Conservation (phyloP, 2,329 filamentous ascomycete genomes). For the Colletotrichum sp. region DNA sequence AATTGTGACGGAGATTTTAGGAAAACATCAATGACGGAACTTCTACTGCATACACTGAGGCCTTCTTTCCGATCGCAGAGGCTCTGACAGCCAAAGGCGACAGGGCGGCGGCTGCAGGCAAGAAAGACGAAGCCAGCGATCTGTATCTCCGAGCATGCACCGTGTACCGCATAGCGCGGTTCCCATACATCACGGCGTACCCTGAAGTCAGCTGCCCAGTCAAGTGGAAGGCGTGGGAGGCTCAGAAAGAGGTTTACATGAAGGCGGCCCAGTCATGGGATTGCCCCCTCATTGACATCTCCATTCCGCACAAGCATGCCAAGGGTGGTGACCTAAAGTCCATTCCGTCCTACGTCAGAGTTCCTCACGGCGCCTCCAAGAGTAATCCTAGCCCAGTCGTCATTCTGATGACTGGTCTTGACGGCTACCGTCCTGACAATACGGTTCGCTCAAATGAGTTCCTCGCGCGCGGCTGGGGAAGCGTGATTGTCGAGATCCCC, state of each 20-base stretch:
- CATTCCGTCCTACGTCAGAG: slow-evolving; percentile 70
- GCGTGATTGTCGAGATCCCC: slow-evolving; percentile 61
- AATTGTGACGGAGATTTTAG: slow-evolving; percentile 25
- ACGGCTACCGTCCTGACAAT: slow-evolving; percentile 69
- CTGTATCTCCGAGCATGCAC: slow-evolving; percentile 74
- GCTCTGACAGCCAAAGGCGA: slow-evolving; percentile 59
- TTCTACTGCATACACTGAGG: slow-evolving; percentile 66
- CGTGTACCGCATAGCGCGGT: slow-evolving; percentile 75
- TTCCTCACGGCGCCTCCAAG: slow-evolving; percentile 44
- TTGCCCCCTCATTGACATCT: slow-evolving; percentile 64
- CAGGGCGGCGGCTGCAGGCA: slow-evolving; percentile 49
- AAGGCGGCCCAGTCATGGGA: slow-evolving; percentile 60
- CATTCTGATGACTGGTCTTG: slow-evolving; percentile 64
- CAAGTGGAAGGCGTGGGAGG: slow-evolving; percentile 68
- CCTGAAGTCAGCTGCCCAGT: slow-evolving; percentile 41
- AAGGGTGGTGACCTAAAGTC: slow-evolving; percentile 52
- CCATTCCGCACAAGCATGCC: slow-evolving; percentile 62
- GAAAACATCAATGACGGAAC: slow-evolving; percentile 69
- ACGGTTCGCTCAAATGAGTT: slow-evolving; percentile 67
- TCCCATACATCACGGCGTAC: slow-evolving; percentile 59
- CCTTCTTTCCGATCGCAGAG: slow-evolving; percentile 67
- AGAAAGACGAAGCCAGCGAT: slow-evolving; percentile 59
- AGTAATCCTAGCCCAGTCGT: slow-evolving; percentile 47
- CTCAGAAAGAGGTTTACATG: slow-evolving; percentile 68
- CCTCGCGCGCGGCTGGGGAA: slow-evolving; percentile 65